These are phyloP conservation scores for Eucalyptus caleyi DNA, from an alignment of 345 rosid species.

Conservation along the genomic window DNA sequence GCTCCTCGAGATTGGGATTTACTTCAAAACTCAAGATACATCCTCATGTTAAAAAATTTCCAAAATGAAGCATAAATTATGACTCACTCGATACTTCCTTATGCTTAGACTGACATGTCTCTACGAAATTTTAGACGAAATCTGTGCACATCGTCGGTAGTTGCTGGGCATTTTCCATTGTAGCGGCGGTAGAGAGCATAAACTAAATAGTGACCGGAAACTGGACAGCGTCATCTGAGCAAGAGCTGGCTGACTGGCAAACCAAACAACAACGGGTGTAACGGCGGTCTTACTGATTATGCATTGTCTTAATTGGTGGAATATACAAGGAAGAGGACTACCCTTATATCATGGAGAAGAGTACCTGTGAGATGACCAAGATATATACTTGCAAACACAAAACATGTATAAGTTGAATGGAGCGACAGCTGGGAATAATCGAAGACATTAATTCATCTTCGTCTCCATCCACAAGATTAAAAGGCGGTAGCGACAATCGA, in stretches of 20 bases:
- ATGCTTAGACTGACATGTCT: neutral
- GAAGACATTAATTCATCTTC: neutral
- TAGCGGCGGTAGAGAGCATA: slow-evolving; percentile 51
- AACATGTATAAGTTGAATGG: neutral
- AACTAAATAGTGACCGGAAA: slow-evolving; percentile 46
- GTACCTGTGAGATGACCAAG: slow-evolving; percentile 32
- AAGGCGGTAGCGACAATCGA: slow-evolving; percentile 19
- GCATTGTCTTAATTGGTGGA: slow-evolving; percentile 31
- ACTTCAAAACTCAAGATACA: neutral
- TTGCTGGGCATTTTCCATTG: slow-evolving; percentile 53
- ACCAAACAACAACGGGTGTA: slow-evolving; percentile 28
- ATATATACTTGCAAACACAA: neutral
- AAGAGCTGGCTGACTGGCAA: slow-evolving; percentile 38
- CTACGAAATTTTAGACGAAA: neutral
- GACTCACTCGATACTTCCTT: neutral
- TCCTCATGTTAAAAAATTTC: rapidly evolving
- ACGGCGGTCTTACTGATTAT: slow-evolving; percentile 49
- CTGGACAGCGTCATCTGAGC: slow-evolving; percentile 35
- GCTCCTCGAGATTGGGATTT: slow-evolving; percentile 3
- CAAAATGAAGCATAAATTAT: neutral
- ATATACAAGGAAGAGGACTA: slow-evolving; percentile 46
- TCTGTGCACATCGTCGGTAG: slow-evolving; percentile 3
- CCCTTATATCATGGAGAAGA: slow-evolving; percentile 44
- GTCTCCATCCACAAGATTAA: slow-evolving; percentile 6
- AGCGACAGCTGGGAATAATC: neutral